These are phyloP conservation scores for Lasiosphaeria hispida DNA, from an alignment of 495 filamentous ascomycete genomes.

Conservation along the genomic window DNA sequence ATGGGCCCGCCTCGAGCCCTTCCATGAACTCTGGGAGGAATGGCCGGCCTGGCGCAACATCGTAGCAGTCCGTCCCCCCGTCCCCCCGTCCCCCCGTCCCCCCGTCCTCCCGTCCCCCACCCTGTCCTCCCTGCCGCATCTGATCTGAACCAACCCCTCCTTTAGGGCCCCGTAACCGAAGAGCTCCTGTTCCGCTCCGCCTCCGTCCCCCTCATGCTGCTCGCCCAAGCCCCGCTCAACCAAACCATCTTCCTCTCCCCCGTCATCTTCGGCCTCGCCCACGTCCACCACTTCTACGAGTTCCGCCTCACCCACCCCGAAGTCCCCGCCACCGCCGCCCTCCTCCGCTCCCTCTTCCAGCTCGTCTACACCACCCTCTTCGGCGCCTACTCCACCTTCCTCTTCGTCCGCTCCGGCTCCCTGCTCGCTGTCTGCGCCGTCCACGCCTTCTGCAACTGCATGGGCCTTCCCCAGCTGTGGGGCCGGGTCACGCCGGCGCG, in stretches of 20 bases:
- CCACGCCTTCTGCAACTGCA: slow-evolving; percentile 90
- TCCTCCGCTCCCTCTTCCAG: slow-evolving; percentile 75
- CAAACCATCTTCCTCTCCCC: slow-evolving; percentile 75
- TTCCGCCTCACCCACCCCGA: slow-evolving; percentile 78
- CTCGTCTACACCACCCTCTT: slow-evolving; percentile 92
- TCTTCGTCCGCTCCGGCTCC: slow-evolving; percentile 86
- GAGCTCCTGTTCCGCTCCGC: slow-evolving; percentile 89
- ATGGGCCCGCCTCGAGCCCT: slow-evolving; percentile 50
- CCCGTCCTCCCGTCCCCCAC: too few species aligned
- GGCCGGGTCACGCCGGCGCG: slow-evolving; percentile 59
- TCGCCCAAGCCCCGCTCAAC: slow-evolving; percentile 59
- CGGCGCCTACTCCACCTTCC: slow-evolving; percentile 84
- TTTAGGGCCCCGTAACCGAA: slow-evolving; percentile 82
- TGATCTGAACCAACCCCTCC: not conserved
- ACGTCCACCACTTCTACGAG: slow-evolving; percentile 95
- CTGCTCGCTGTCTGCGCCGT: slow-evolving; percentile 67
- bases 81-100: too few species aligned
- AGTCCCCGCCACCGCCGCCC: slow-evolving; percentile 54
- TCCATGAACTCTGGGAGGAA: slow-evolving; percentile 31
- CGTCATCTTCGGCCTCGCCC: slow-evolving; percentile 90
- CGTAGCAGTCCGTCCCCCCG: slow-evolving; percentile 49
- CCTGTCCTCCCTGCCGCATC: slow-evolving; percentile 2
- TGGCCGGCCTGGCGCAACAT: slow-evolving; percentile 60
- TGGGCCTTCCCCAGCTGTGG: slow-evolving; percentile 85
- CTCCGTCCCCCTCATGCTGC: slow-evolving; percentile 74